Evolutionary conservation across 495 filamentous ascomycete species (phyloP).

Genomic region (Staphylotrichum tortipilum): DNA sequence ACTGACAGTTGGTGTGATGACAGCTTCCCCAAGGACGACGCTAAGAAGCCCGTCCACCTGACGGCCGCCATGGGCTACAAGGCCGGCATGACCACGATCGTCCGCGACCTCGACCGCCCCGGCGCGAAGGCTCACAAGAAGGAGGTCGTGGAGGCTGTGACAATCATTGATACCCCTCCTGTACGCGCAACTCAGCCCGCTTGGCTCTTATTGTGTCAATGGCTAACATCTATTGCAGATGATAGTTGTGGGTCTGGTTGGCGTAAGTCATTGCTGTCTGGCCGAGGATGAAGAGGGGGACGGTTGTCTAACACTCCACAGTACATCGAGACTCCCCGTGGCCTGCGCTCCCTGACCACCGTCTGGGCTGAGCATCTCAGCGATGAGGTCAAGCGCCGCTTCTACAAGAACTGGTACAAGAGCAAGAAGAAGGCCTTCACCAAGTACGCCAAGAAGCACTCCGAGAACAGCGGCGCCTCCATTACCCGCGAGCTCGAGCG

Average conservation of each 20-base stretch:
- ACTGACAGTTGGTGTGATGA: conserved; percentile 22
- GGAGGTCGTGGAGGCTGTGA: conserved; percentile 98
- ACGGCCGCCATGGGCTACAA: conserved; percentile 99
- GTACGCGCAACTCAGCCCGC: conserved; percentile 71
- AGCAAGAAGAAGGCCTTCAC: conserved; percentile 99
- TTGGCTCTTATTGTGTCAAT: conserved; percentile 47
- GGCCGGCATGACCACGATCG: conserved; percentile 99
- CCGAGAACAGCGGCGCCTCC: conserved; percentile 76
- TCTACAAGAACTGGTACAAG: conserved; percentile 99
- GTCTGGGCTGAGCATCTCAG: conserved; percentile 98
- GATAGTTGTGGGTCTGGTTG: conserved; percentile 97
- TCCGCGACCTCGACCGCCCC: conserved; percentile 98
- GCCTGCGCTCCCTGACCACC: conserved; percentile 97
- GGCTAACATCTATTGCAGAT: conserved; percentile 68
- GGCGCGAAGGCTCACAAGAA: conserved; percentile 99
- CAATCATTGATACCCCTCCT: conserved; percentile 98
- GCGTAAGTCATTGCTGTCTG: conserved; percentile 39
- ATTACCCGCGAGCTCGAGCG: conserved; percentile 96
- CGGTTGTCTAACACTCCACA: conserved; percentile 17
- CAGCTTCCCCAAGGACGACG: conserved; percentile 99
- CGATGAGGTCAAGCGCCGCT: conserved; percentile 97
- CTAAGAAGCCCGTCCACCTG: conserved; percentile 98
- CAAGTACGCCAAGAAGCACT: conserved; percentile 99
- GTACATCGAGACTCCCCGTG: conserved; percentile 99
- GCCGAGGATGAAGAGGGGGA: conserved; percentile 16